A percentile compares a stretch with the other conserved stretches of the same genome.
These are phyloP conservation scores for Xerocomellus chrysenteron DNA, from an alignment of 768 basidiomycete genomes.

Conservation along the genomic window DNA sequence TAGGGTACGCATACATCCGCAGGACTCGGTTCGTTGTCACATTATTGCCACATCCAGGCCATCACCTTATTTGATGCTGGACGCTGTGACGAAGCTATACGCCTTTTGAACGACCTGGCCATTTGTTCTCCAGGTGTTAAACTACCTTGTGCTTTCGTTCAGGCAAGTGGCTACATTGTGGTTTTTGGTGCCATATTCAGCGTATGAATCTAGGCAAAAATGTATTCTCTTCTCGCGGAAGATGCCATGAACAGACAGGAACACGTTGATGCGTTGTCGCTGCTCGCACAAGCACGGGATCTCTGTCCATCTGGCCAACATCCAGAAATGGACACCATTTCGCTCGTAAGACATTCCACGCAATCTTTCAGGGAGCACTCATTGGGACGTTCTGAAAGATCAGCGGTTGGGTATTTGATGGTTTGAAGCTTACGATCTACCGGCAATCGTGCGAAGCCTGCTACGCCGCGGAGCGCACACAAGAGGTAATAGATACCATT, in stretches of 20 bases:
- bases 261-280: neutral
- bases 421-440: slow-evolving; percentile 6
- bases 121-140: neutral
- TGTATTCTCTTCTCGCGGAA: slow-evolving; percentile 9
- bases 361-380: neutral
- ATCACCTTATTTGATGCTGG: slow-evolving; percentile 11
- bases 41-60: neutral
- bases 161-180: slow-evolving; percentile 3
- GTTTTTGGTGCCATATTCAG: neutral
- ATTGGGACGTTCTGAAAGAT: slow-evolving; percentile 2
- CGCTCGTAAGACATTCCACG: slow-evolving; percentile 9
- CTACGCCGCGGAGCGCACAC: neutral
- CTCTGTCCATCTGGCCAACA: slow-evolving; percentile 9
- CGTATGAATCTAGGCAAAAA: slow-evolving; percentile 10
- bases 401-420: slow-evolving; percentile 18
- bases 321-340: slow-evolving; percentile 11
- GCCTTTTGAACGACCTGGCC: neutral
- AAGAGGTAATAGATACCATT: neutral
- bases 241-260: slow-evolving; percentile 5
- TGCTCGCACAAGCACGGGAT: slow-evolving; percentile 8
- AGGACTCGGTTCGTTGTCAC: neutral
- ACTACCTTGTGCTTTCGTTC: slow-evolving; percentile 9
- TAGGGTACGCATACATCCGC: slow-evolving; percentile 5
- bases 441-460: slow-evolving; percentile 12
- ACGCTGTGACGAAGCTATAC: neutral